Conservation (phyloP, 768 basidiomycete species). For the Boletus pseudo-olivaceus region DNA sequence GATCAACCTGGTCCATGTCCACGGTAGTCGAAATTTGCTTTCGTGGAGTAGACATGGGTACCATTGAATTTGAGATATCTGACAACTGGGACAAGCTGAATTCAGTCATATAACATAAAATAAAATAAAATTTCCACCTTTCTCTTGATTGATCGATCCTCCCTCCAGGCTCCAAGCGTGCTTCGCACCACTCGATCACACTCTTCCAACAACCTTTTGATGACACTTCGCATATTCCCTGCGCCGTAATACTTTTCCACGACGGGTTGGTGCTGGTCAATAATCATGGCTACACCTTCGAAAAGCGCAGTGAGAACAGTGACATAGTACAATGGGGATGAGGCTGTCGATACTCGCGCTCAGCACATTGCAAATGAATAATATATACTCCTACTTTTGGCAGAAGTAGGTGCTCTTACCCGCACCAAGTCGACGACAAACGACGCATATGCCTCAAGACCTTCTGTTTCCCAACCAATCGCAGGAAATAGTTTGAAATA, state of each 20-base stretch:
- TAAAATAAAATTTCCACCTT: slow-evolving; percentile 48
- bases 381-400: slow-evolving; percentile 59
- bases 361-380: slow-evolving; percentile 10
- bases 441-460: slow-evolving; percentile 85
- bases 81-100: slow-evolving; percentile 36
- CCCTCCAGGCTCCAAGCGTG: slow-evolving; percentile 83
- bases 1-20: slow-evolving; percentile 68
- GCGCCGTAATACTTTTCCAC: slow-evolving; percentile 97
- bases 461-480: slow-evolving; percentile 91
- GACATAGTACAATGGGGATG: slow-evolving; percentile 90
- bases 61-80: slow-evolving; percentile 44
- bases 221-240: slow-evolving; percentile 81
- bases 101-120: background rate
- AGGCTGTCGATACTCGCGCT: slow-evolving; percentile 49
- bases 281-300: slow-evolving; percentile 92
- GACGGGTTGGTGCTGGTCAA: slow-evolving; percentile 96
- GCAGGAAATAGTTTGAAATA: slow-evolving; percentile 97
- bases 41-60: slow-evolving; percentile 29
- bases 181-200: slow-evolving; percentile 79
- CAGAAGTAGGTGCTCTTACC: slow-evolving; percentile 69
- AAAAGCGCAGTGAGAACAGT: slow-evolving; percentile 87
- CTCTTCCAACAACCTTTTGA: slow-evolving; percentile 74
- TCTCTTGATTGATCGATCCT: slow-evolving; percentile 79
- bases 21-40: slow-evolving; percentile 29
- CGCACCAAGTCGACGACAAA: slow-evolving; percentile 92